Base-by-base conservation (phyloP, 164 flowering plant genomes). In the Umbellularia californica region DNA sequence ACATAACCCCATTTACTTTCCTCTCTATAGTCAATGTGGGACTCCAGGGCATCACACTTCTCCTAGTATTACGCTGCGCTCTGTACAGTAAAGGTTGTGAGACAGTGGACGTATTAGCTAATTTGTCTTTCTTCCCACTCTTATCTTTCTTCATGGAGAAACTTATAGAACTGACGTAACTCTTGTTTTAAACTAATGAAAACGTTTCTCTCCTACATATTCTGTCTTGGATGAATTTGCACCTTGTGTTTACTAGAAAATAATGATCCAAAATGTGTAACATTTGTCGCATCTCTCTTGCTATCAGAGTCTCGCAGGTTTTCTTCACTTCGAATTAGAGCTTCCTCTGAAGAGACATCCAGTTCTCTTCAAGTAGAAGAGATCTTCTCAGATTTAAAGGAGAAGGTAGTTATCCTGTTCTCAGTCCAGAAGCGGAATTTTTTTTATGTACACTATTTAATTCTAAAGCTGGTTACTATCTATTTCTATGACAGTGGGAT, bases 331-430 rank as follows among this genome's bases (percentile, higher is more conserved):
- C 87, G 75, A 63, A 77, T 81, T 69, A 87, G 87, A 82, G 95
- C 94, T 52, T 85, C 92, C 77, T 81, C 92, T 20, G 92, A 89
- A 28, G 97, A 92, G 72, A 64, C 88, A 73, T 81, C 97, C 1
- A 22, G 83, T 74, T 47, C 95, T 22, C 60, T 82, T 77, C 94
- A 90, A 78, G 78, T 88, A 24, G 82, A 79, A 55, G 98, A 92
- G 77, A 50, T 93, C 24, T 78, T 93, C 60, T 65, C 84, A 3
- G 98, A 92, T 83, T 82, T 95, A 77, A 90, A 95, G 82, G 94
- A 81, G 78, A 95, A 93, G 96, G 99, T 93, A 65, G 94, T 92
- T 69, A 62, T 14, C 15, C 47, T 27, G 27, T 10, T 50, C 25
- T 7, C 23, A 11, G 4, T 11, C 7, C 28, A 24, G 5, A 62